Evolutionary conservation across 1,284 basidiomycete genomes (phyloP).

Genomic region (Tilletia indica): DNA sequence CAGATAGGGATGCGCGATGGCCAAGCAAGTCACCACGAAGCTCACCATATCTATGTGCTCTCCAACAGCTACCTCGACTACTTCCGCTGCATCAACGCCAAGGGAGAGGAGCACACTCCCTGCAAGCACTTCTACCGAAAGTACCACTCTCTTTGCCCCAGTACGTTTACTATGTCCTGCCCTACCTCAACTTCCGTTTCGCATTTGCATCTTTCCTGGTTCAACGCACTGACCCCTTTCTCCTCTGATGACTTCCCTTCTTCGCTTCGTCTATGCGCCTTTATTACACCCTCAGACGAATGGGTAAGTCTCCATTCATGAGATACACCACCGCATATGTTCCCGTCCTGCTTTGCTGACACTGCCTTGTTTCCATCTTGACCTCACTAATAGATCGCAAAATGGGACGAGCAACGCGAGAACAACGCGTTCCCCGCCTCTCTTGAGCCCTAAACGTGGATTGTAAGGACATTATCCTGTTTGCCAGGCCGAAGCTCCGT

Average conservation of each 20-base stretch:
- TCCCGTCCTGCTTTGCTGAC: neutral
- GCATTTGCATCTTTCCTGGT: neutral
- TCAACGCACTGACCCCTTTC: constrained; percentile 1
- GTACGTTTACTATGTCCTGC: constrained; percentile 58
- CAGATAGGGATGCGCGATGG: no score
- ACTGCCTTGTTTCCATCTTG: neutral
- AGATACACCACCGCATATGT: no score
- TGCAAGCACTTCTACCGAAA: constrained; percentile 99
- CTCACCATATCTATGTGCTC: neutral
- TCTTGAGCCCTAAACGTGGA: constrained; percentile 41
- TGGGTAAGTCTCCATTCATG: constrained; percentile 46
- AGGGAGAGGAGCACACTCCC: constrained; percentile 94
- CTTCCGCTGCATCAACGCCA: constrained; percentile 94
- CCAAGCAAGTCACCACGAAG: no score
- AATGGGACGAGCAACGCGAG: constrained; percentile 56
- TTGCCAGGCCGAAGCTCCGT: no score
- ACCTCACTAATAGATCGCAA: constrained; percentile 35
- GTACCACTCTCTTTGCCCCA: constrained; percentile 95
- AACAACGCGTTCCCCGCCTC: constrained; percentile 51
- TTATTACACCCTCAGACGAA: constrained; percentile 30
- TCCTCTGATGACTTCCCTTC: neutral
- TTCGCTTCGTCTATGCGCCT: neutral
- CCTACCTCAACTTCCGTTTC: neutral
- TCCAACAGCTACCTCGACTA: constrained; percentile 64
- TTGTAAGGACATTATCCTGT: neutral